phyloP scores from a whole-genome alignment of 495 filamentous ascomycete genomes.

The Beverwykella pulmonaria region DNA sequence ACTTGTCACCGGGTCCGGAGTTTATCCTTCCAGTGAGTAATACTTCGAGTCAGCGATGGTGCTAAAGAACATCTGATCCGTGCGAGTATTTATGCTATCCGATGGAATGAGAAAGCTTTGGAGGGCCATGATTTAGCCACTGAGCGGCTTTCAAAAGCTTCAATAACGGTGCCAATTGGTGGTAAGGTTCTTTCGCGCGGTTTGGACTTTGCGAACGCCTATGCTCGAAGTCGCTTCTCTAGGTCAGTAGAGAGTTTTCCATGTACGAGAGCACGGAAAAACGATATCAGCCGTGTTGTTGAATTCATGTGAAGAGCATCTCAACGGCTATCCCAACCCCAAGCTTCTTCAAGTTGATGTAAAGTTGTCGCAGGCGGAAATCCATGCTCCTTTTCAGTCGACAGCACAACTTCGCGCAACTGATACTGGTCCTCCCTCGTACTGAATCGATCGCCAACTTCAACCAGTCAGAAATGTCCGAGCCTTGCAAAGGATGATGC shows the following conservation, averaged over 20 bases:
- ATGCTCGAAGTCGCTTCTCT: too few relatives aligned
- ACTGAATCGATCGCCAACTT: conserved; percentile 34
- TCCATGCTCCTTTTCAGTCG: conserved; percentile 20
- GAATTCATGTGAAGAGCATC: not conserved
- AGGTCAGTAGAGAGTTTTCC: too few relatives aligned
- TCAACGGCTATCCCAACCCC: conserved; percentile 19
- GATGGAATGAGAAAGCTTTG: not conserved
- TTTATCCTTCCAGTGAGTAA: not conserved
- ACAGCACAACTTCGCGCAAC: conserved; percentile 13
- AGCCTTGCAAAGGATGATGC: not conserved
- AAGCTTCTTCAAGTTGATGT: conserved; percentile 31
- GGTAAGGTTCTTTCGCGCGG: too few relatives aligned
- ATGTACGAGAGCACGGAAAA: too few relatives aligned
- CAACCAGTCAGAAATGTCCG: not conserved
- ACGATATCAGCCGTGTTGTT: not conserved
- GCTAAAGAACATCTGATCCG: too few relatives aligned
- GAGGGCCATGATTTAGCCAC: too few relatives aligned
- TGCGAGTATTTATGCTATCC: too few relatives aligned
- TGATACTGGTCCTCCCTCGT: conserved; percentile 20
- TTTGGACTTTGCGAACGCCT: too few relatives aligned
- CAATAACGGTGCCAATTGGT: too few relatives aligned
- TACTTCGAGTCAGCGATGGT: not conserved
- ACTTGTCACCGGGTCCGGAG: not conserved
- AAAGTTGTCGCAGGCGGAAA: conserved; percentile 28
- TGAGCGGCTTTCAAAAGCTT: too few relatives aligned